These are phyloP conservation scores for Colletotrichum liriopes DNA, from an alignment of 2,329 filamentous ascomycete species.

Conservation along the genomic window DNA sequence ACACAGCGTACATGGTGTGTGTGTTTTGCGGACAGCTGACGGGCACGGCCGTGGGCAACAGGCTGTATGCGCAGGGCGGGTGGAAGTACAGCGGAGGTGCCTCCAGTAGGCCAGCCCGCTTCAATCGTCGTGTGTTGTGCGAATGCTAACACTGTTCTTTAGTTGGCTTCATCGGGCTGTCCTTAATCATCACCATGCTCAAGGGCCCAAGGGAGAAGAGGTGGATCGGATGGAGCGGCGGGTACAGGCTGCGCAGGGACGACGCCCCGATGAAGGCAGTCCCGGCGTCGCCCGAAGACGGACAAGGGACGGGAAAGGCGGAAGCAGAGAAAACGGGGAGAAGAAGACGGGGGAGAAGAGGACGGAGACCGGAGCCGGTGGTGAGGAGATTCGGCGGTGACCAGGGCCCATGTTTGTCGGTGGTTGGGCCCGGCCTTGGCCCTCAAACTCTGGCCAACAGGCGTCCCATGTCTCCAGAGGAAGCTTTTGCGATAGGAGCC, in stretches of 20 bases:
- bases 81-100: constrained; percentile 65
- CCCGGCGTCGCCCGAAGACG: constrained; percentile 33
- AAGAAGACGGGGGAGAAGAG: neutral
- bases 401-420: neutral
- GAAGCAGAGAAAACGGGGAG: neutral
- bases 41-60: constrained; percentile 74
- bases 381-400: constrained; percentile 26
- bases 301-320: neutral
- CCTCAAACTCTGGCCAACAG: neutral
- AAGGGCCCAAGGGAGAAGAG: constrained; percentile 39
- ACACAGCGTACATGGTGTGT: constrained; percentile 86
- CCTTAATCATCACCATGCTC: constrained; percentile 38
- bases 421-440: neutral
- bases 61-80: constrained; percentile 66
- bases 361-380: constrained; percentile 10
- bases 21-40: constrained; percentile 83
- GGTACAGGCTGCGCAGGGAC: constrained; percentile 34
- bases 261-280: constrained; percentile 2
- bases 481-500: neutral
- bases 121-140: no score
- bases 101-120: constrained; percentile 51
- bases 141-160: neutral
- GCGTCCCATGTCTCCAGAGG: neutral
- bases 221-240: constrained; percentile 43
- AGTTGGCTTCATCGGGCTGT: constrained; percentile 43